Conservation (phyloP, 2,329 filamentous ascomycete species). For the Fusarium nanum region DNA sequence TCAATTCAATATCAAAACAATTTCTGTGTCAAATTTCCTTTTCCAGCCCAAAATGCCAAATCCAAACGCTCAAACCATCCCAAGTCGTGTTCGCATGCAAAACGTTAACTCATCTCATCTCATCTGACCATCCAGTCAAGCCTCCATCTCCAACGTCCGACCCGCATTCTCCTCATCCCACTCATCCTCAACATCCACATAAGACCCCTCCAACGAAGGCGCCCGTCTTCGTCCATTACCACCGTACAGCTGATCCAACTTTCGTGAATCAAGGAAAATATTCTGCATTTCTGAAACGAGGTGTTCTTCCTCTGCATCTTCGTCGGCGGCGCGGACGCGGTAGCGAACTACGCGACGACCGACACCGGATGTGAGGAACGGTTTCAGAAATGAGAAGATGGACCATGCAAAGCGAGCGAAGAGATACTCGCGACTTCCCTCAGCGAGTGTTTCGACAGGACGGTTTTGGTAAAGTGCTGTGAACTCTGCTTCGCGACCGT, state of each 20-base stretch:
- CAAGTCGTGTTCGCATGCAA: not conserved
- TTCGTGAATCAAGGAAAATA: conserved; percentile 27
- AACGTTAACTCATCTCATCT: not conserved
- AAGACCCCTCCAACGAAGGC: conserved; percentile 19
- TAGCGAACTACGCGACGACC: conserved; percentile 22
- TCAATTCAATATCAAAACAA: not conserved
- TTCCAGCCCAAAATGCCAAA: not conserved
- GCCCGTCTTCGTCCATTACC: conserved; percentile 6
- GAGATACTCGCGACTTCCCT: conserved; percentile 29
- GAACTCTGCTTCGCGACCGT: conserved; percentile 31
- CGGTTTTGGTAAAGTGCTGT: conserved; percentile 32
- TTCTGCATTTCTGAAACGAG: conserved; percentile 29
- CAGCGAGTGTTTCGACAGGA: conserved; percentile 2
- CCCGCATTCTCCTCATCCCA: conserved; percentile 32
- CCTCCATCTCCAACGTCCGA: conserved; percentile 35
- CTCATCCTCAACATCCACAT: conserved; percentile 37
- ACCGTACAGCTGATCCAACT: conserved; percentile 23
- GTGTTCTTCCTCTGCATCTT: conserved; percentile 23
- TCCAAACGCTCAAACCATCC: not conserved
- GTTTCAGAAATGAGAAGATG: conserved; percentile 22
- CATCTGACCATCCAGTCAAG: not conserved
- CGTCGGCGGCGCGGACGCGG: conserved; percentile 7
- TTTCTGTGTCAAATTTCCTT: not conserved
- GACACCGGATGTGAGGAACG: conserved; percentile 30
- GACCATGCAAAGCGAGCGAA: conserved; percentile 34